These are phyloP conservation scores for Nemophila menziesii DNA, from an alignment of 257 asterid genomes.

Conservation along the genomic window DNA sequence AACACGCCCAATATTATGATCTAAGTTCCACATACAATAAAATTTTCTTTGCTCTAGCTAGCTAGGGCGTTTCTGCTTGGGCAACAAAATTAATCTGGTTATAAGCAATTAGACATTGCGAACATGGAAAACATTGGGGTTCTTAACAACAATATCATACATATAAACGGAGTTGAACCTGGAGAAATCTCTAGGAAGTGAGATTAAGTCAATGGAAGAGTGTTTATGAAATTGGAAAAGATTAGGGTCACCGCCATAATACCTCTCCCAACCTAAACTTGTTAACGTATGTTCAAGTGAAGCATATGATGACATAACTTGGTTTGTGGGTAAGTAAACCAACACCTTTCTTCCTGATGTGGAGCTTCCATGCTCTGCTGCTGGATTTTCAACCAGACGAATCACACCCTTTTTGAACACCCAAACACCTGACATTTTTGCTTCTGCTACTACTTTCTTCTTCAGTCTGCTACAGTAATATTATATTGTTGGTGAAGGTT, in stretches of 20 bases:
- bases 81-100: too few relatives aligned
- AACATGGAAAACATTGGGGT: not conserved
- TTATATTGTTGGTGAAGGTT: too few relatives aligned
- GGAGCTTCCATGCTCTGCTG: conserved; percentile 17
- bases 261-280: not conserved
- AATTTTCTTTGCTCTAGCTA: too few relatives aligned
- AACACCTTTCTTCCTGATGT: not conserved
- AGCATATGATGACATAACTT: not conserved
- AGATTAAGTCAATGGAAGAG: not conserved
- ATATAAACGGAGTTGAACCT: not conserved
- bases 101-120: not conserved
- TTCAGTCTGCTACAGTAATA: too few relatives aligned
- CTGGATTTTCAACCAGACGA: conserved; percentile 28
- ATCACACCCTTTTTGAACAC: conserved; percentile 45
- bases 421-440: conserved; percentile 46
- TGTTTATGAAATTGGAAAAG: not conserved
- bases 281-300: not conserved
- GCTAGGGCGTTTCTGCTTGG: too few relatives aligned
- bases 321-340: not conserved
- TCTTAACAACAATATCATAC: not conserved
- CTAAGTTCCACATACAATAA: too few relatives aligned
- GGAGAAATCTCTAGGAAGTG: not conserved
- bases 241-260: not conserved
- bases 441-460: not conserved
- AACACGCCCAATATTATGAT: too few relatives aligned